These are phyloP conservation scores for Venturia effusa DNA, from an alignment of 2,329 filamentous ascomycete species.

Conservation along the genomic window DNA sequence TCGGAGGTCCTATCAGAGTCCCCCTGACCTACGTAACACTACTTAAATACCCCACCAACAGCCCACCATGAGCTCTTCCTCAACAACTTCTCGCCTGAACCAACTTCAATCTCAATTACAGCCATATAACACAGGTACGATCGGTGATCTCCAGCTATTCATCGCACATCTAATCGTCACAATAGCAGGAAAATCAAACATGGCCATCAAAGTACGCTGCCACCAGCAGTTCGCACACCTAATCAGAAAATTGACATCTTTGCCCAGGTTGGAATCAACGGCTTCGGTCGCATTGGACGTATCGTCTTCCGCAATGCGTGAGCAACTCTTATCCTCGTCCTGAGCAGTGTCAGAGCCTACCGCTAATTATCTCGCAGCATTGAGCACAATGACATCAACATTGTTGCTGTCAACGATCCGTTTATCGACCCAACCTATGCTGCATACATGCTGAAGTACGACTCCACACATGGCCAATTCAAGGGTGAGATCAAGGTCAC, in stretches of 20 bases:
- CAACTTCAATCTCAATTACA: neutral
- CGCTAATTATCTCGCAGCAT: slow-evolving; percentile 38
- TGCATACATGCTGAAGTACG: slow-evolving; percentile 99
- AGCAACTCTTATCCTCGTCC: slow-evolving; percentile 25
- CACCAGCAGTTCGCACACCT: neutral
- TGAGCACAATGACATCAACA: slow-evolving; percentile 78
- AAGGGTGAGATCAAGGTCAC: slow-evolving; percentile 77
- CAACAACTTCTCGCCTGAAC: neutral
- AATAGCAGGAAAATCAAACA: neutral
- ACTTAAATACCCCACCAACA: neutral
- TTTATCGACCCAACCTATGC: slow-evolving; percentile 98
- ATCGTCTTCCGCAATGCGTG: slow-evolving; percentile 98
- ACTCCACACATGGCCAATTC: slow-evolving; percentile 94
- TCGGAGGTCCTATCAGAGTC: neutral
- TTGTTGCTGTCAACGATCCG: slow-evolving; percentile 97
- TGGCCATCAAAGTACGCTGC: slow-evolving; percentile 6
- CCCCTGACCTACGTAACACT: neutral
- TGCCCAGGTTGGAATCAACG: slow-evolving; percentile 89
- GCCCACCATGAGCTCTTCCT: slow-evolving; percentile 2
- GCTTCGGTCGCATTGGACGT: slow-evolving; percentile 98
- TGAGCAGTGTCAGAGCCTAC: slow-evolving; percentile 9
- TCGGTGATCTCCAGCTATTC: neutral
- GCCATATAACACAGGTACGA: neutral
- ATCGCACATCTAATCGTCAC: neutral
- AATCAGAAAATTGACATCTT: neutral